A percentile compares a stretch with the other conserved stretches of the same genome.
Evolutionary conservation across 148 eudicot species (phyloP).

Genomic region (Oxyria digyna): DNA sequence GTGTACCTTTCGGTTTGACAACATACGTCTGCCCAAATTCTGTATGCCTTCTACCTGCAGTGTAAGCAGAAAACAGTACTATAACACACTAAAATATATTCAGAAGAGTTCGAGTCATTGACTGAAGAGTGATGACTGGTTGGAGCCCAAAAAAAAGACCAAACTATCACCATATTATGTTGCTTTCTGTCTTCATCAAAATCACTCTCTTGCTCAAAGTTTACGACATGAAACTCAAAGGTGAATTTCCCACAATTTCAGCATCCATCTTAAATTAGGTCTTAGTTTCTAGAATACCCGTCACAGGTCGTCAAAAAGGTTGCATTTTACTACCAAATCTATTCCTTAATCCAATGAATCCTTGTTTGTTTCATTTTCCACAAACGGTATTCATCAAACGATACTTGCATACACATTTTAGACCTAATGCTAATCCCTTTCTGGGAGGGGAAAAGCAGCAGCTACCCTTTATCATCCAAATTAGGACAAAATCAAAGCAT

Average conservation of each 20-base stretch:
- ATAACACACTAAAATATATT: neutral
- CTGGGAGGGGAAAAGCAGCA: neutral
- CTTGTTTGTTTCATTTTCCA: neutral
- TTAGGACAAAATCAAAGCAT: neutral
- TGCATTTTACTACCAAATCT: neutral
- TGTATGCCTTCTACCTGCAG: conserved; percentile 51
- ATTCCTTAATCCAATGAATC: no score
- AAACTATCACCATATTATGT: neutral
- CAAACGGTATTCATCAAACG: neutral
- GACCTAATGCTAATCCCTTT: neutral
- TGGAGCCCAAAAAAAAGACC: neutral
- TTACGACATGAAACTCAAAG: neutral
- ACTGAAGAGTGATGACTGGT: neutral
- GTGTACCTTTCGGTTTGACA: conserved; percentile 82
- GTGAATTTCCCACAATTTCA: neutral
- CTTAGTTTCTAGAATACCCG: neutral
- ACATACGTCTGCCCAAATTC: conserved; percentile 82
- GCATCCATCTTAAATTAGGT: neutral
- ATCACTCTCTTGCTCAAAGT: neutral
- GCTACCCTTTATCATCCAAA: neutral
- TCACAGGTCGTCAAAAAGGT: neutral
- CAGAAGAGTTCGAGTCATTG: neutral
- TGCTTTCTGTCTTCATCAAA: neutral
- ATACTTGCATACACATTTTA: neutral
- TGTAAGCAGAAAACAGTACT: conserved; percentile 35